Percentiles rank a stretch among this genome's conserved stretches.
Conservation (phyloP, 2,329 filamentous ascomycete species). For the Elsinoe necatrix region DNA sequence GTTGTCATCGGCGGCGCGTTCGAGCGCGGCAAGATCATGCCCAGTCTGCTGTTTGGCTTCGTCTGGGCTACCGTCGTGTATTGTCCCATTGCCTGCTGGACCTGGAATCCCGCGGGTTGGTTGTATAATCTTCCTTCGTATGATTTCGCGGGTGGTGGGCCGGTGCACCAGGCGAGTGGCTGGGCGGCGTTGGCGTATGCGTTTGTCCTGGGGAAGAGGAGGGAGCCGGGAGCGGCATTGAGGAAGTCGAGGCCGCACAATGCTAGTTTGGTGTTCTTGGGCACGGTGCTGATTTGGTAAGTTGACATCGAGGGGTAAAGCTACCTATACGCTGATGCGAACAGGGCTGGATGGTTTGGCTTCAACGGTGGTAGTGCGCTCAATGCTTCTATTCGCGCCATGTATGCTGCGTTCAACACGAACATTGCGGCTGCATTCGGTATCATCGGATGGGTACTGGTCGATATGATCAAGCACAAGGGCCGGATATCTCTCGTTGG, state of each 20-base stretch:
- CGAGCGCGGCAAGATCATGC: slow-evolving; percentile 54
- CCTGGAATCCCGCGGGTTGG: slow-evolving; percentile 60
- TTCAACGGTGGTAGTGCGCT: slow-evolving; percentile 51
- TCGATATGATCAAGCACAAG: slow-evolving; percentile 45
- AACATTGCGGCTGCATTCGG: slow-evolving; percentile 48
- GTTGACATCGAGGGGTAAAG: slow-evolving; percentile 21
- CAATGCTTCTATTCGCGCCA: slow-evolving; percentile 45
- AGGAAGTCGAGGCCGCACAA: slow-evolving; percentile 54
- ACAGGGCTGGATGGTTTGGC: slow-evolving; percentile 46
- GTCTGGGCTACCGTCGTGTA: slow-evolving; percentile 59
- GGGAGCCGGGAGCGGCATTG: slow-evolving; percentile 39
- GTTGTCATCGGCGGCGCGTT: slow-evolving; percentile 59
- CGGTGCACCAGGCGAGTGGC: slow-evolving; percentile 56
- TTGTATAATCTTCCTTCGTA: slow-evolving; percentile 51
- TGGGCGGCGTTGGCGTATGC: slow-evolving; percentile 58
- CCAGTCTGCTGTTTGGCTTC: slow-evolving; percentile 56
- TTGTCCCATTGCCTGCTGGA: slow-evolving; percentile 56
- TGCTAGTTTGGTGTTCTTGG: slow-evolving; percentile 54
- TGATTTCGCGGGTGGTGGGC: slow-evolving; percentile 55
- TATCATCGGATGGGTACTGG: slow-evolving; percentile 46
- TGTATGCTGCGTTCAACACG: slow-evolving; percentile 51
- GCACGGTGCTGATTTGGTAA: slow-evolving; percentile 58
- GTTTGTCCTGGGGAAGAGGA: slow-evolving; percentile 53
- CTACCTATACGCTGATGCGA: slow-evolving; percentile 20
- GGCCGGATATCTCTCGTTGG: slow-evolving; percentile 49